These are phyloP conservation scores for Trypanosoma mega DNA, from an alignment of 208 protist genomes.

Conservation along the genomic window DNA sequence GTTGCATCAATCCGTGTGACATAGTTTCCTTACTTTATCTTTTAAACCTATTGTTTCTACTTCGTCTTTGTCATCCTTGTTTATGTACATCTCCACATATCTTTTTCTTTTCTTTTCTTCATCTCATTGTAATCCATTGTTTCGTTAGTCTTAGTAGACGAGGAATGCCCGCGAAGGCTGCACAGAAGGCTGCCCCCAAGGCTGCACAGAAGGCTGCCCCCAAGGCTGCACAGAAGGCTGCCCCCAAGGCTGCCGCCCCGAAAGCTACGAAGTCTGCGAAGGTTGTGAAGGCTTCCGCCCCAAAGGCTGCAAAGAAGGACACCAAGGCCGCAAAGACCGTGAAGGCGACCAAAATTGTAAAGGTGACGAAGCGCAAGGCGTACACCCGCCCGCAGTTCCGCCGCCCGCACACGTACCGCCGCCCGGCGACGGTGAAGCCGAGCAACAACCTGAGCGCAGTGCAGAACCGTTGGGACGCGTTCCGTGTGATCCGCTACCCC, in stretches of 20 bases:
- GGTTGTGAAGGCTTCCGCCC: background rate
- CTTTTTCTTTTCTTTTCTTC: constrained; percentile 18
- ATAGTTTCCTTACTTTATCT: too few relatives aligned
- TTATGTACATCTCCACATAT: too few relatives aligned
- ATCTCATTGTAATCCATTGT: background rate
- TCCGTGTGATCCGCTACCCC: constrained; percentile 96
- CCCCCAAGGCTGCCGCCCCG: constrained; percentile 42
- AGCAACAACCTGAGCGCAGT: constrained; percentile 88
- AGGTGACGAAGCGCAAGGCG: constrained; percentile 92
- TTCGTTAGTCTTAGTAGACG: background rate
- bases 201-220: constrained; percentile 29
- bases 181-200: constrained; percentile 12
- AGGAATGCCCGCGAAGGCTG: constrained; percentile 64
- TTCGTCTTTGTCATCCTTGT: too few relatives aligned
- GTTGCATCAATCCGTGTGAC: too few relatives aligned
- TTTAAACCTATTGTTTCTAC: too few relatives aligned
- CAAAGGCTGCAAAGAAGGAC: constrained; percentile 26
- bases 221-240: too few relatives aligned
- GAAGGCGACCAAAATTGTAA: constrained; percentile 81
- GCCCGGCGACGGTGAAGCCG: constrained; percentile 87
- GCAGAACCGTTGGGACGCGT: constrained; percentile 81
- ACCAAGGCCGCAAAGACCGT: constrained; percentile 5
- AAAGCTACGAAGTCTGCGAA: constrained; percentile 51
- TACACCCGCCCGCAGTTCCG: constrained; percentile 96
- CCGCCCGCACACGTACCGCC: constrained; percentile 95